Percentiles rank a stretch among this genome's conserved stretches.
phyloP scores from a whole-genome alignment of 148 eudicot species.

The Amaranthus hypochondriacus region DNA sequence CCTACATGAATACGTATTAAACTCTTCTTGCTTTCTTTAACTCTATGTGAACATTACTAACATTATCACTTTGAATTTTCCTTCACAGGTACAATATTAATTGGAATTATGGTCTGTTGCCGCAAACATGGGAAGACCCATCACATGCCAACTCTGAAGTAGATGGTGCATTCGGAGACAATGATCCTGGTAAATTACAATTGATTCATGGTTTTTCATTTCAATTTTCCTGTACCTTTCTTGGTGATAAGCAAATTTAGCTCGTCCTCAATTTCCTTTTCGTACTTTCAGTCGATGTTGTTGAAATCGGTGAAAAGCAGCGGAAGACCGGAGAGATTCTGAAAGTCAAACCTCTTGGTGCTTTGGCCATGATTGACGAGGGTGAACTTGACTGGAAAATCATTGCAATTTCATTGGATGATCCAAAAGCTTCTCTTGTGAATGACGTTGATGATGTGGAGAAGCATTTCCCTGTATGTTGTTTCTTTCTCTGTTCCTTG shows the following conservation, averaged over 20 bases:
- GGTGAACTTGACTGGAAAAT: constrained; percentile 99
- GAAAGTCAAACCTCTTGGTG: constrained; percentile 88
- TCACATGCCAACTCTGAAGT: constrained; percentile 70
- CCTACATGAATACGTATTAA: not conserved
- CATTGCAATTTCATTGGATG: constrained; percentile 89
- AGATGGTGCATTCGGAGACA: constrained; percentile 91
- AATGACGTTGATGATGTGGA: constrained; percentile 92
- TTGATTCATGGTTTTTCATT: not conserved
- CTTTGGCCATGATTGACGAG: constrained; percentile 97
- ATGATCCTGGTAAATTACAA: constrained; percentile 64
- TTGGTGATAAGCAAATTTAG: not conserved
- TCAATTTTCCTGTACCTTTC: not conserved
- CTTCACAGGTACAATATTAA: constrained; percentile 69
- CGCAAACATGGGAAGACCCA: constrained; percentile 97
- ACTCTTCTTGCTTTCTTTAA: not conserved
- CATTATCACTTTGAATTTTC: constrained; percentile 2
- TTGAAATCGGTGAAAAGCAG: constrained; percentile 87
- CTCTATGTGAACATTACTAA: not conserved
- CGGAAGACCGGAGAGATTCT: constrained; percentile 75
- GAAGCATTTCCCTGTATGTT: constrained; percentile 93
- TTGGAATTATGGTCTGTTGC: constrained; percentile 90
- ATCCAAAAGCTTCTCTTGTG: constrained; percentile 92
- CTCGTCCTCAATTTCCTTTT: not conserved
- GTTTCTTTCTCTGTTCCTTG: not conserved
- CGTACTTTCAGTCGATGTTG: constrained; percentile 71